These are phyloP conservation scores for Spongospora subterranea DNA, from an alignment of 208 protist species.

Conservation along the genomic window DNA sequence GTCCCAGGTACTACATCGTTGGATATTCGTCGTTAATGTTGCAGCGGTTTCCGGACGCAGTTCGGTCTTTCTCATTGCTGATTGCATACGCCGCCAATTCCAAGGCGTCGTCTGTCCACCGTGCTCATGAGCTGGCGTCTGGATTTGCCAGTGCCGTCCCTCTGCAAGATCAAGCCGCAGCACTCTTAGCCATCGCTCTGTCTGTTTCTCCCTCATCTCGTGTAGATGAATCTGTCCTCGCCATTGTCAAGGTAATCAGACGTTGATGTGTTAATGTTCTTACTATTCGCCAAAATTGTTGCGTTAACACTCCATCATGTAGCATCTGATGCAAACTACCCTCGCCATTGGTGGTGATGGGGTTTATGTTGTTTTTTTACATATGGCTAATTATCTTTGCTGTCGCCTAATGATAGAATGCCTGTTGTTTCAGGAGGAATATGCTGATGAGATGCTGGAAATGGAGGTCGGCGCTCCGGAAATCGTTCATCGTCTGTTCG, in stretches of 20 bases:
- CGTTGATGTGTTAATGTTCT: too few relatives aligned
- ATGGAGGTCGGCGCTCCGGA: slow-evolving; percentile 22
- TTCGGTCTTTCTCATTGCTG: neutral
- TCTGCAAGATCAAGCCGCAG: slow-evolving; percentile 2
- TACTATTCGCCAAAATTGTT: too few relatives aligned
- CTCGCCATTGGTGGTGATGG: too few relatives aligned
- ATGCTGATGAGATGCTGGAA: neutral
- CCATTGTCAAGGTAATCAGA: slow-evolving; percentile 12
- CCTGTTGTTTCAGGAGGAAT: slow-evolving; percentile 38
- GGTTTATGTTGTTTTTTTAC: neutral
- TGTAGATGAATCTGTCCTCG: slow-evolving; percentile 25
- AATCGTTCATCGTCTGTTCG: slow-evolving; percentile 47
- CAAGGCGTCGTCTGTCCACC: slow-evolving; percentile 1
- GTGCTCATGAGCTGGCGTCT: neutral
- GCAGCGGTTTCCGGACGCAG: neutral
- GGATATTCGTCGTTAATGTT: slow-evolving; percentile 27
- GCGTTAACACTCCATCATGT: too few relatives aligned
- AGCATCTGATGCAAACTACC: too few relatives aligned
- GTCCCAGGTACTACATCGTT: neutral
- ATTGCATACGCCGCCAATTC: neutral
- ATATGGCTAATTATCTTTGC: neutral
- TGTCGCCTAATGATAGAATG: neutral
- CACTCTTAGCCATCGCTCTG: slow-evolving; percentile 9
- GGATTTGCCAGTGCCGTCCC: neutral
- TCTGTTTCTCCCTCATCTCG: neutral